These are phyloP conservation scores for Ceratocystis cacaofunesta DNA, from an alignment of 2,329 filamentous ascomycete species.

Conservation along the genomic window DNA sequence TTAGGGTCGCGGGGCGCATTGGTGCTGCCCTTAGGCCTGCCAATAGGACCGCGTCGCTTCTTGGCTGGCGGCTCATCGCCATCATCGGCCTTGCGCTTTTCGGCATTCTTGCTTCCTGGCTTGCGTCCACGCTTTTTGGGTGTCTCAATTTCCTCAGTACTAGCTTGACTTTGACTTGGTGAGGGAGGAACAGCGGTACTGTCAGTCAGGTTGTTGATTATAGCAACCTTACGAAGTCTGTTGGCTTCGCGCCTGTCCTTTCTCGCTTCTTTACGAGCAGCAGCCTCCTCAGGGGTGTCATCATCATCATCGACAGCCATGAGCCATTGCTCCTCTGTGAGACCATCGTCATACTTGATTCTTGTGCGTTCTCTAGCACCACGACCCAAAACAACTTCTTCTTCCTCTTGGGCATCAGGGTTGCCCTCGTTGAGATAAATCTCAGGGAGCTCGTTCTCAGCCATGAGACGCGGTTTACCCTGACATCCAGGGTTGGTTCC, in stretches of 20 bases:
- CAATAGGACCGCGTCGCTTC: constrained; percentile 59
- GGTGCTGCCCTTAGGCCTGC: constrained; percentile 47
- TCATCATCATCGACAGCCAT: constrained; percentile 96
- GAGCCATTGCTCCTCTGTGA: constrained; percentile 97
- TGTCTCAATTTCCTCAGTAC: constrained; percentile 54
- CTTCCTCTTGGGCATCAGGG: constrained; percentile 62
- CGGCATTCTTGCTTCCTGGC: constrained; percentile 46
- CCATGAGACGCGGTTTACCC: constrained; percentile 63
- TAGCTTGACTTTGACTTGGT: constrained; percentile 63
- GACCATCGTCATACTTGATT: constrained; percentile 89
- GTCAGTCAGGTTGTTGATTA: constrained; percentile 10
- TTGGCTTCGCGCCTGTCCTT: constrained; percentile 69
- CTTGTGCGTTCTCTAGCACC: constrained; percentile 89
- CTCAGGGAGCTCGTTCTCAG: constrained; percentile 76
- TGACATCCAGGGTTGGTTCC: constrained; percentile 50
- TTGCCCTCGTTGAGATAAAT: constrained; percentile 84
- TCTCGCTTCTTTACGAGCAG: constrained; percentile 73
- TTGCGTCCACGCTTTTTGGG: constrained; percentile 78
- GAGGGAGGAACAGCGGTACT: constrained; percentile 39
- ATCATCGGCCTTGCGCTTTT: constrained; percentile 80
- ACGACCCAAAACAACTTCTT: constrained; percentile 63
- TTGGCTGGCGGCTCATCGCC: constrained; percentile 64
- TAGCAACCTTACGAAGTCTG: constrained; percentile 44
- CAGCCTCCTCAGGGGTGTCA: constrained; percentile 82
- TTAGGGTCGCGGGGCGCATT: constrained; percentile 27